Evolutionary conservation across 768 basidiomycete species (phyloP).

Genomic region (Mycena metata): DNA sequence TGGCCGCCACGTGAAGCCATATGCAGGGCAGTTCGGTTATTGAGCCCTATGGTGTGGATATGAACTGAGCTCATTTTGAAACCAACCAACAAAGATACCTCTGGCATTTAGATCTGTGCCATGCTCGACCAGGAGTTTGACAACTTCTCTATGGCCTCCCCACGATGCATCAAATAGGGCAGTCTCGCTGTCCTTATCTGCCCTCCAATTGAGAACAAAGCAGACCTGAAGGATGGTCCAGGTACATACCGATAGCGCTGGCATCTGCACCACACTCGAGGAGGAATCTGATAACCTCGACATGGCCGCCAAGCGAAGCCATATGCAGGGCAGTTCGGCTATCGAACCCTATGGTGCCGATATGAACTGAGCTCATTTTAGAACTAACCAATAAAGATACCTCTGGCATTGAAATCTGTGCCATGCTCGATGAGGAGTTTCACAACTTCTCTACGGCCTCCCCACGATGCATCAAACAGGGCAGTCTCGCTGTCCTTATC

Average conservation of each 20-base stretch:
- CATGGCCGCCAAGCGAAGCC: background rate
- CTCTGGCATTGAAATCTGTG: constrained; percentile 1
- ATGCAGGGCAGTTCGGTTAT: constrained; percentile 11
- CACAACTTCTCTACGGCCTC: background rate
- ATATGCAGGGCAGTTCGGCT: background rate
- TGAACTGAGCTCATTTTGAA: too few species aligned
- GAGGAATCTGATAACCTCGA: background rate
- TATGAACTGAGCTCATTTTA: too few species aligned
- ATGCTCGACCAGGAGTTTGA: background rate
- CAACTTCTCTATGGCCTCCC: background rate
- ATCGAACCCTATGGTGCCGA: too few species aligned
- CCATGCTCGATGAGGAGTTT: background rate
- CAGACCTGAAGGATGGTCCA: background rate
- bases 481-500: too few species aligned
- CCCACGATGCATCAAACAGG: background rate
- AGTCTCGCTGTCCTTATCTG: too few species aligned
- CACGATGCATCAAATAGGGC: background rate
- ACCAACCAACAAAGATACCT: background rate
- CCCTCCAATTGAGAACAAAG: background rate
- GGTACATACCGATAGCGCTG: background rate
- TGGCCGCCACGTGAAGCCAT: background rate
- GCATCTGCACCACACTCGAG: background rate
- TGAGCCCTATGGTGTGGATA: too few species aligned
- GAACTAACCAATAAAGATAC: too few species aligned
- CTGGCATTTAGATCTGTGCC: constrained; percentile 1